Evolutionary conservation across 805 yeast genomes (phyloP), one percentile per base, ranked within the genome.

Genomic region (Gaillardinia entomophila): DNA sequence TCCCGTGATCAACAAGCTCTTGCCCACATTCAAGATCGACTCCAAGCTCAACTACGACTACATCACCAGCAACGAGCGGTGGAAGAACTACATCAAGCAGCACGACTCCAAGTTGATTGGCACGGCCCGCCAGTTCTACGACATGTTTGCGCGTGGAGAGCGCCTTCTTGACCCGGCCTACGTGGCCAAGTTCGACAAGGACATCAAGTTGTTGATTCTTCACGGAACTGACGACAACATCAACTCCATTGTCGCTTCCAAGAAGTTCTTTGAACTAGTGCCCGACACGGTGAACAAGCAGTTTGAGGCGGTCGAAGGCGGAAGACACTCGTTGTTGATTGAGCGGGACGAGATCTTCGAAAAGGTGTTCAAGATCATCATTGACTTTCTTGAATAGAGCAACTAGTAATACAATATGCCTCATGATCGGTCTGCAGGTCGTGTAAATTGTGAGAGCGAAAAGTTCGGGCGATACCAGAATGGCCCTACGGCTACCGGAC

Each of bases 141-240:
- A 79, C 42, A 77, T 82, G 66, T 49, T 82, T 24, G 51, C 54
- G 8, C 64, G 89, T 33, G 92, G 92, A n/a, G 66, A 71, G 37
- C 53, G 49, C 13, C 59, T 83, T 28, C 49, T 68, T 24, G 49
- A 62, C 4, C 55, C 49, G 4, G 55, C 62, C 3, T 51, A 54
- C 26, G 67, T 62, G 32, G 42, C 60, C 3, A 53, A 60, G 27
- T 55, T 62, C 34, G 53, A 55, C 27, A 53, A 62, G 4, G 48
- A 62, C 6, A 60, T 68, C 8, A 76, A 84, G 0, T 45, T 82
- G 3, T 51, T 79, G 19, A 57, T 83, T 8, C 43, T 75, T 27
- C 90, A 82, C 50, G 88, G 90, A 19, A 60, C 63, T 6, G 58
- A 54, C n/a, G 94, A 84, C 51, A 55, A 66, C 24, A 68, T 83